Evolutionary conservation across 1,284 basidiomycete genomes (phyloP).

Genomic region (Flammula alnicola): DNA sequence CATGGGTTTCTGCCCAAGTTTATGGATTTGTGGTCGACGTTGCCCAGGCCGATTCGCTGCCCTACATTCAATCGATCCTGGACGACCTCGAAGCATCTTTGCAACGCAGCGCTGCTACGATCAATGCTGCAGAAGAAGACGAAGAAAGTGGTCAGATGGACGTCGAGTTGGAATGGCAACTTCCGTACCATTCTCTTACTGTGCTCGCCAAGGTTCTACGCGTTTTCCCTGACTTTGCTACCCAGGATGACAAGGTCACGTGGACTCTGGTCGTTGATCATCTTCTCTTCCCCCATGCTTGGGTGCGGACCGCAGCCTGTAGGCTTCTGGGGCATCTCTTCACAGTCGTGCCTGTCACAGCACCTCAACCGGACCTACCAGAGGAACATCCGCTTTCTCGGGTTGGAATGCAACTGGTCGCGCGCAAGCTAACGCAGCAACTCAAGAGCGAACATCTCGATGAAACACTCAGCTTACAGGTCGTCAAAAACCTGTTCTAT

Average conservation of each 20-base stretch:
- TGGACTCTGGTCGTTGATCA: slow-evolving; percentile 73
- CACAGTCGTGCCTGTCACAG: slow-evolving; percentile 48
- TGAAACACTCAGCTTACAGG: slow-evolving; percentile 77
- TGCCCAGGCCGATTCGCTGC: slow-evolving; percentile 50
- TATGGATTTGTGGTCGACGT: slow-evolving; percentile 81
- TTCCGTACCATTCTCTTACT: slow-evolving; percentile 82
- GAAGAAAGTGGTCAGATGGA: slow-evolving; percentile 47
- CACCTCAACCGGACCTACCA: slow-evolving; percentile 39
- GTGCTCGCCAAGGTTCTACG: slow-evolving; percentile 69
- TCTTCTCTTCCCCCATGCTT: slow-evolving; percentile 91
- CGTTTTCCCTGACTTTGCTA: slow-evolving; percentile 54
- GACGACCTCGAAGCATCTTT: slow-evolving; percentile 63
- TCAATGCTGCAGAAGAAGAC: slow-evolving; percentile 38
- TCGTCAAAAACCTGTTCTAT: slow-evolving; percentile 95
- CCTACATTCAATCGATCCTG: slow-evolving; percentile 60
- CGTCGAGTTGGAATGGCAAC: slow-evolving; percentile 76
- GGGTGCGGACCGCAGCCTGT: slow-evolving; percentile 88
- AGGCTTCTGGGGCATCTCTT: slow-evolving; percentile 81
- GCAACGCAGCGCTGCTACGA: slow-evolving; percentile 49
- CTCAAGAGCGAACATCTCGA: slow-evolving; percentile 86
- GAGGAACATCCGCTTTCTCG: slow-evolving; percentile 54
- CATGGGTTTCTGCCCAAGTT: slow-evolving; percentile 79
- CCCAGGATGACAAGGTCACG: slow-evolving; percentile 47
- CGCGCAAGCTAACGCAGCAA: slow-evolving; percentile 79
- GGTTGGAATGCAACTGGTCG: slow-evolving; percentile 68